These are phyloP conservation scores for Chaetomium globosum DNA, from an alignment of 2,329 filamentous ascomycete genomes.

Conservation along the genomic window DNA sequence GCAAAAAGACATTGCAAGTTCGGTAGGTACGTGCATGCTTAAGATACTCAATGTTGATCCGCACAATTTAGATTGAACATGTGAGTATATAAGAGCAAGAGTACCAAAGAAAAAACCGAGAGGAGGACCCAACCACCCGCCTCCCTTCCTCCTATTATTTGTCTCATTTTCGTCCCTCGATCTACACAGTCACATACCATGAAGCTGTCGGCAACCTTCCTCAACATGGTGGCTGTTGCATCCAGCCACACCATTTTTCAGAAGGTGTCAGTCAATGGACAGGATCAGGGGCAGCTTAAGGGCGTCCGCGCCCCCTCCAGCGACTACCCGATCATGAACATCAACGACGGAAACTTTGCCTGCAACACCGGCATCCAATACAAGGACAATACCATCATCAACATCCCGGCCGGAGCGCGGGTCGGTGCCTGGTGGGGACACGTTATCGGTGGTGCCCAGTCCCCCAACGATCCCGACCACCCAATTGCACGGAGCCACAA, in stretches of 20 bases:
- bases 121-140: too few species aligned
- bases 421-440: slow-evolving; percentile 50
- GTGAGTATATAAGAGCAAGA: too few species aligned
- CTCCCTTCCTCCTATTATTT: too few species aligned
- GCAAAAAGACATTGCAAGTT: too few species aligned
- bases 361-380: slow-evolving; percentile 36
- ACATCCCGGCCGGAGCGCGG: slow-evolving; percentile 44
- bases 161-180: too few species aligned
- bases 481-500: slow-evolving; percentile 50
- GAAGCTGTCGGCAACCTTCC: slow-evolving; percentile 13
- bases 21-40: too few species aligned
- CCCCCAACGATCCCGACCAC: slow-evolving; percentile 45
- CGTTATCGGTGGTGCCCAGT: slow-evolving; percentile 48
- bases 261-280: slow-evolving; percentile 51
- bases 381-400: slow-evolving; percentile 38
- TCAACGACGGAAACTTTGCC: slow-evolving; percentile 35
- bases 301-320: slow-evolving; percentile 55
- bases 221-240: slow-evolving; percentile 33
- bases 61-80: too few species aligned
- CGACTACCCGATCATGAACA: slow-evolving; percentile 47
- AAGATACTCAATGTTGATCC: too few species aligned
- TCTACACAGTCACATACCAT: too few species aligned
- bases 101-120: too few species aligned
- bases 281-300: slow-evolving; percentile 38
- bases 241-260: slow-evolving; percentile 39